Percentiles rank a stretch among this genome's conserved stretches.
Conservation (phyloP, 176 grass and related monocot genomes). For the Leersia perrieri region DNA sequence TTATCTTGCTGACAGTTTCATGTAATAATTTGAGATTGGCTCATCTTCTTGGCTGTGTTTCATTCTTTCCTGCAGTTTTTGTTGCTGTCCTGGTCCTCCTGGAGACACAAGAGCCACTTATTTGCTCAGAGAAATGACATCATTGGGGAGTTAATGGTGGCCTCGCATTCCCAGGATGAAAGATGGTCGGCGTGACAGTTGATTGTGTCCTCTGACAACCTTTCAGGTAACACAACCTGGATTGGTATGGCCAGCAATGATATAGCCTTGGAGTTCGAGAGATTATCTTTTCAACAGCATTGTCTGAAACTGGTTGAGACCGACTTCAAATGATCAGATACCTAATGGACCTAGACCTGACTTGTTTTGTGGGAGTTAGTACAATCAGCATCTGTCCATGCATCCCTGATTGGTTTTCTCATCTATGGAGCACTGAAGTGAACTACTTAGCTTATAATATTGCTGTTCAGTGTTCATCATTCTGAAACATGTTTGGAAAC, state of each 20-base stretch:
- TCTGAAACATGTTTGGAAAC: background rate
- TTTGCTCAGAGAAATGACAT: slow-evolving; percentile 18
- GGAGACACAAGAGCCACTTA: background rate
- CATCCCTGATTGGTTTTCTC: background rate
- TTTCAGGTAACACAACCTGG: background rate
- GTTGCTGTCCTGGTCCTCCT: background rate
- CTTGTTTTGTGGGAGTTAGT: slow-evolving; percentile 1
- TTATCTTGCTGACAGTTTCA: background rate
- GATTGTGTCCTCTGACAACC: slow-evolving; percentile 13
- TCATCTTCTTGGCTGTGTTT: background rate
- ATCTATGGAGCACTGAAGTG: background rate
- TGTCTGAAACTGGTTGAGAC: background rate
- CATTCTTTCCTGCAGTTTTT: background rate
- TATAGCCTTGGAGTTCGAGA: background rate
- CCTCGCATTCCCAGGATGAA: slow-evolving; percentile 31
- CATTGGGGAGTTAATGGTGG: background rate
- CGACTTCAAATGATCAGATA: background rate
- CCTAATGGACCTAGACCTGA: background rate
- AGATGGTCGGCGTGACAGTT: slow-evolving; percentile 26
- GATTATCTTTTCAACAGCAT: background rate
- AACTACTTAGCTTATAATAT: background rate
- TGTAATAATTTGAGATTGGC: slow-evolving; percentile 18
- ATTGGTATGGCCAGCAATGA: slow-evolving; percentile 1
- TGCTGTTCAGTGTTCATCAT: slow-evolving; percentile 8
- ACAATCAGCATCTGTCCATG: background rate